These are phyloP conservation scores for Kodamaea kaohsiungensis DNA, from an alignment of 805 yeast species.

Conservation along the genomic window DNA sequence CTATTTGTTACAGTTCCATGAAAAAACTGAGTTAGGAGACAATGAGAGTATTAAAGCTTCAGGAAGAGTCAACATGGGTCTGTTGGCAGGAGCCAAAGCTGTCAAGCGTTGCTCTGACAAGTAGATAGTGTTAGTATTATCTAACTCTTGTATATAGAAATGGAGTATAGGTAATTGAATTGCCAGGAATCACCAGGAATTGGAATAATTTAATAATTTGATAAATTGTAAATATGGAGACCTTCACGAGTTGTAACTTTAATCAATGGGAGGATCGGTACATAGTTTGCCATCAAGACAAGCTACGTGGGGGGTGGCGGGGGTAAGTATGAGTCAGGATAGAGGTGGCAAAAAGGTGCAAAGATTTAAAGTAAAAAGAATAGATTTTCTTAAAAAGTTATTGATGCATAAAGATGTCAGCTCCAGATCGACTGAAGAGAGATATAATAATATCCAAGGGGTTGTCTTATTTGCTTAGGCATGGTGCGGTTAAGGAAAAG, in stretches of 20 bases:
- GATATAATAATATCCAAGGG: conserved; percentile 67
- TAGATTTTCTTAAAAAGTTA: not conserved
- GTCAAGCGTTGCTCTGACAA: conserved; percentile 28
- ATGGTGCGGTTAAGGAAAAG: conserved; percentile 73
- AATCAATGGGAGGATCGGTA: not conserved
- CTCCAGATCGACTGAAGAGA: conserved; percentile 8
- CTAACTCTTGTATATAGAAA: not conserved
- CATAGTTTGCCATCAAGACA: too few relatives aligned
- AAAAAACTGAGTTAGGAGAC: conserved; percentile 86
- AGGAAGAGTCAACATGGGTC: conserved; percentile 39
- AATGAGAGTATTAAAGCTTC: conserved; percentile 72
- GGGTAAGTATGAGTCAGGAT: not conserved
- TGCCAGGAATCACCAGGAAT: conserved; percentile 2
- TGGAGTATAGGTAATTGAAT: not conserved
- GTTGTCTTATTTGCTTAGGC: conserved; percentile 78
- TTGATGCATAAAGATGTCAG: conserved; percentile 5
- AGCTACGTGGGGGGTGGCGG: too few relatives aligned
- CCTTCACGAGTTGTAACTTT: not conserved
- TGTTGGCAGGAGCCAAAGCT: conserved; percentile 52
- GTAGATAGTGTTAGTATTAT: not conserved
- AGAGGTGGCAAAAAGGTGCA: conserved; percentile 3
- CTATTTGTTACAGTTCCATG: conserved; percentile 68
- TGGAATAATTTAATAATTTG: not conserved
- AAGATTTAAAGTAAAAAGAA: not conserved
- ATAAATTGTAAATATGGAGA: not conserved